These are phyloP conservation scores for Phoma sp. DNA, from an alignment of 2,329 filamentous ascomycete genomes.

Conservation along the genomic window DNA sequence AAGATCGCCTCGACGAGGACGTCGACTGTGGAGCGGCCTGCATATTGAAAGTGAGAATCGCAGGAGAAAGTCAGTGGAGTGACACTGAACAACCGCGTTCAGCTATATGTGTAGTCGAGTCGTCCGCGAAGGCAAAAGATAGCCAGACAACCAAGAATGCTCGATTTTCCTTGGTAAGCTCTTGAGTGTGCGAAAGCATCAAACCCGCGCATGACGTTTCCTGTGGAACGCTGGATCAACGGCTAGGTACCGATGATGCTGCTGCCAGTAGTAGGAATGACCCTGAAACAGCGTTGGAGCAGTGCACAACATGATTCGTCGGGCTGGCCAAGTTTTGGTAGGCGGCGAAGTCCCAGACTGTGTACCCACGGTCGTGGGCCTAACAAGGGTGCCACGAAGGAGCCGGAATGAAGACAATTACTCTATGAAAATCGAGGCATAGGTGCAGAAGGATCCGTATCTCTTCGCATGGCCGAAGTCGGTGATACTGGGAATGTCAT, in stretches of 20 bases:
- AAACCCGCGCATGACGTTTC: slow-evolving; percentile 13
- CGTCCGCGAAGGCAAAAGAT: background rate
- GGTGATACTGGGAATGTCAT: slow-evolving; percentile 14
- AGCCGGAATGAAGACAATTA: slow-evolving; percentile 16
- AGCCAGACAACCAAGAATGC: slow-evolving; percentile 20
- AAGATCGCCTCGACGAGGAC: slow-evolving; percentile 18
- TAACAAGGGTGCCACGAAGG: slow-evolving; percentile 18
- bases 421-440: slow-evolving; percentile 7
- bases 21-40: slow-evolving; percentile 13
- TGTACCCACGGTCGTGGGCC: slow-evolving; percentile 13
- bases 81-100: background rate
- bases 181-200: background rate
- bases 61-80: background rate
- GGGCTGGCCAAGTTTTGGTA: background rate
- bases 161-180: slow-evolving; percentile 5
- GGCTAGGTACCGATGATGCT: slow-evolving; percentile 4
- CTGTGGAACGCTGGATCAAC: slow-evolving; percentile 7
- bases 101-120: slow-evolving; percentile 10
- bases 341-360: slow-evolving; percentile 2
- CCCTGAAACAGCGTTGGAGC: slow-evolving; percentile 9
- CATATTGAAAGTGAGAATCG: slow-evolving; percentile 1
- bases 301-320: slow-evolving; percentile 8
- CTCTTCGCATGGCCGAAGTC: slow-evolving; percentile 5
- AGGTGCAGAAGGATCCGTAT: slow-evolving; percentile 6
- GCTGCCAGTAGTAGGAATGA: slow-evolving; percentile 10